Evolutionary conservation across 495 filamentous ascomycete species (phyloP), one percentile per base, ranked within the genome.

Genomic region (Penicillium fimorum): DNA sequence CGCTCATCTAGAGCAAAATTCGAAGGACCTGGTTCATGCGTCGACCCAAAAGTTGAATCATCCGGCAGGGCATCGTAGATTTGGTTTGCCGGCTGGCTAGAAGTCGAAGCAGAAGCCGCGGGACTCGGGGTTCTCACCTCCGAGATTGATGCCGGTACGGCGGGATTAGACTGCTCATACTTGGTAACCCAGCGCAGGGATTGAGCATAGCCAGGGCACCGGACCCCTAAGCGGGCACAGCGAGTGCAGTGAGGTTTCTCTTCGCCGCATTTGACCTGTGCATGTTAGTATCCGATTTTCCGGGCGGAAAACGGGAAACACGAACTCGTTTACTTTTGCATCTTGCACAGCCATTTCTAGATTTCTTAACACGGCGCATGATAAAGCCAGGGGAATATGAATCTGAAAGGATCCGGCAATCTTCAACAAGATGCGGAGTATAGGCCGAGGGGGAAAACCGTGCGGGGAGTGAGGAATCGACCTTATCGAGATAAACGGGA

Each of bases 221-320:
- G 58, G 18, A 82, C 68, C 0, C 76, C 73, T 46, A 80, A 64
- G 33, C 75, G 75, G n/a, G 63, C 73, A 57, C 81, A 84, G 51
- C 80, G 78, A 53, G 57, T 64, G 60, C 81, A 84, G 47, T 71
- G 67, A 33, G 81, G 81, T 38, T 78, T 74, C 29, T 72, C 73
- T 62, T 84, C 81, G 66, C 80, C 81, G 60, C 81, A 84, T 70
- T 84, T 84, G 53, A 84, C 70, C 81, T 82, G 30, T 55, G 22
- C 0, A 3, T 41, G 37, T 52, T 20, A 51, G 47, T 8, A 40
- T 25, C 5, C 24, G 5, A 30, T 9, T 33, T 32, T 47, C 13
- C 13, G 13, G 44, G 25, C 25, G 15, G 24, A 3, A 1, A 9
- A 25, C 38, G 29, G 22, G 30, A 24, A 12, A 35, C 32, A 70